Evolutionary conservation across 306 rosid species (phyloP).

Genomic region (Urtica urens): DNA sequence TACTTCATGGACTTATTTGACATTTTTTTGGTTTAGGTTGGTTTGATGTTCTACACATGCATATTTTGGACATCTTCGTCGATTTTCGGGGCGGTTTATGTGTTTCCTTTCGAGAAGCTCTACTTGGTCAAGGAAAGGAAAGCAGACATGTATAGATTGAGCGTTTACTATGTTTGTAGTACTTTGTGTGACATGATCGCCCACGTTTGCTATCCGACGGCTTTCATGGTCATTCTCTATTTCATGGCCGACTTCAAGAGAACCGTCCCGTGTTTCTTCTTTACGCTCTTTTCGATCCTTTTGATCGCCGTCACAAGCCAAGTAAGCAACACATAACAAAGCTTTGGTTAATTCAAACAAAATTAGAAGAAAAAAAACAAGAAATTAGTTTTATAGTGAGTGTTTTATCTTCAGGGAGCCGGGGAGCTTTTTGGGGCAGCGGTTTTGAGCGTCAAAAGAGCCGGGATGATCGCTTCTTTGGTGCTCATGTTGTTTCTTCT

Average conservation of each 20-base stretch:
- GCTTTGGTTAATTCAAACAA: not conserved
- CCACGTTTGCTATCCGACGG: slow-evolving; percentile 65
- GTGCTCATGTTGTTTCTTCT: slow-evolving; percentile 83
- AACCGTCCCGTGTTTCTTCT: slow-evolving; percentile 56
- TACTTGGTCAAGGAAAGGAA: slow-evolving; percentile 83
- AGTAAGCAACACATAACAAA: slow-evolving; percentile 31
- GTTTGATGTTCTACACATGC: slow-evolving; percentile 73
- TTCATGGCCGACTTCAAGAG: slow-evolving; percentile 94
- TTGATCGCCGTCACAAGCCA: slow-evolving; percentile 84
- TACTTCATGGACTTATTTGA: no score
- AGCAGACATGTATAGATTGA: slow-evolving; percentile 89
- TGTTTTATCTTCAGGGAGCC: slow-evolving; percentile 47
- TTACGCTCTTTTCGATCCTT: slow-evolving; percentile 48
- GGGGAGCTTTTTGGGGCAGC: slow-evolving; percentile 94
- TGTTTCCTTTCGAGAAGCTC: slow-evolving; percentile 70
- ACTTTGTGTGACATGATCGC: slow-evolving; percentile 92
- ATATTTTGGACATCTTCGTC: slow-evolving; percentile 96
- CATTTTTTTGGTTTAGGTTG: slow-evolving; percentile 42
- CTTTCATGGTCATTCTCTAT: slow-evolving; percentile 66
- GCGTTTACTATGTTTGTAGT: slow-evolving; percentile 84
- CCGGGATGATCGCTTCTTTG: slow-evolving; percentile 76
- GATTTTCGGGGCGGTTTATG: slow-evolving; percentile 77
- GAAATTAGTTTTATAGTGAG: not conserved
- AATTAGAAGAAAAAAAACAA: not conserved
- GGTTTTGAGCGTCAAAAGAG: slow-evolving; percentile 64